Evolutionary conservation across 2,329 filamentous ascomycete species (phyloP), one percentile per base, ranked within the genome.

Genomic region (Pestalotiopsis sp.): DNA sequence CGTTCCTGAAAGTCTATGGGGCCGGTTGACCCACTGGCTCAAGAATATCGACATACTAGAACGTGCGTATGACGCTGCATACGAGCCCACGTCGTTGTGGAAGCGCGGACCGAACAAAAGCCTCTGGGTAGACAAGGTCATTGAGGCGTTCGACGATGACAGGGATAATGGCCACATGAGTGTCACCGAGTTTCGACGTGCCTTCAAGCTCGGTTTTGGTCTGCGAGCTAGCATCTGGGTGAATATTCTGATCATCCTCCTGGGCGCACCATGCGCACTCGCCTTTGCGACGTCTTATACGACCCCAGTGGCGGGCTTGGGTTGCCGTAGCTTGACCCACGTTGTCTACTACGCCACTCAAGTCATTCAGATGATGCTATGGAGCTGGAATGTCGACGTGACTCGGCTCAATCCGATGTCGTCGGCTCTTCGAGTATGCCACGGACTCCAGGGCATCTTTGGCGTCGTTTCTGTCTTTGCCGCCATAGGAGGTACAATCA

Each of bases 201-300:
- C 4, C 71, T 79, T 6, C 78, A 75, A 77, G 78, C 76, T 67
- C 73, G 77, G 4, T 76, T 76, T 25, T 67, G 25, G 27, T 75
- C 36, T 77, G 77, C 66, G 76, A 77, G 65, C 25, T n/a, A 4
- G 36, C 38, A 49, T 45, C 36, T 64, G 61, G 61, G 36, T 31
- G 11, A 52, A 17, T 20, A 52, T 27, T 49, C 20, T 64, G 20
- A 11, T 64, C 40, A 69, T 77, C 3, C 66, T 78, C 12, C 65
- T 78, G 0, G 69, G 69, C 6, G 59, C 59, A 13, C 76, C 79
- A 4, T 78, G 75, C 40, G 57, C 71, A 45, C 74, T 81, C 41
- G 78, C 79, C 2, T 79, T 79, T 66, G 66, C 80, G 7, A 75
- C 75, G 1, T 78, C 77, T 14, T 80, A 77, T 59, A 76, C 77